Evolutionary conservation across 1,284 basidiomycete species (phyloP).

Genomic region (Puccinia sorghi): DNA sequence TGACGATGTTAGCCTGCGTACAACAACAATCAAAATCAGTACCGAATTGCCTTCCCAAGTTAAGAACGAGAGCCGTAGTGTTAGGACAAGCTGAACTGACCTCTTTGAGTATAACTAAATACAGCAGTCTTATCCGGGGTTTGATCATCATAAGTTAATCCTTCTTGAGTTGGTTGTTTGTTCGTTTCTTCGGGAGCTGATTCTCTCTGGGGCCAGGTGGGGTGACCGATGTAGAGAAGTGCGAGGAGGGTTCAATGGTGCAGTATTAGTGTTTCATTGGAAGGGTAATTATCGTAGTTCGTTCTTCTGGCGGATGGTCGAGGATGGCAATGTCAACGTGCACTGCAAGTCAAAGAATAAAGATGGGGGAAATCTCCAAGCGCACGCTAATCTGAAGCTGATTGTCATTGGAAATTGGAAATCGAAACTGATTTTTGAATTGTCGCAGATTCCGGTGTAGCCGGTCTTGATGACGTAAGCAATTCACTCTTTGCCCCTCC

Average conservation of each 20-base stretch:
- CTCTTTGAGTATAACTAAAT: constrained; percentile 33
- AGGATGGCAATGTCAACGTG: too few species aligned
- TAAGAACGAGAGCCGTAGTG: neutral
- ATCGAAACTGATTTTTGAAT: too few species aligned
- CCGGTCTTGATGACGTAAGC: neutral
- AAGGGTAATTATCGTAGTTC: neutral
- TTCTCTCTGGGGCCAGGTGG: neutral
- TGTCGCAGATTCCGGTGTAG: neutral
- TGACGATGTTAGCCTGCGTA: constrained; percentile 61
- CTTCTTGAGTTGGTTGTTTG: neutral
- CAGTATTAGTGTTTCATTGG: neutral
- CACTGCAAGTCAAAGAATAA: too few species aligned
- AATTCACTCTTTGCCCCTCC: neutral
- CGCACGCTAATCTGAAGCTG: too few species aligned
- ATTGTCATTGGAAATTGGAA: too few species aligned
- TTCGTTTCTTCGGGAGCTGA: neutral
- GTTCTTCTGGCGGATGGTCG: neutral
- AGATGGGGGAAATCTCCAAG: too few species aligned
- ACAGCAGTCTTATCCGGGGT: constrained; percentile 26
- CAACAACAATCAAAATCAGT: constrained; percentile 41
- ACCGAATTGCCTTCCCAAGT: too few species aligned
- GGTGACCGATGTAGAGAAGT: too few species aligned
- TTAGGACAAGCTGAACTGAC: neutral
- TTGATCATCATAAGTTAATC: constrained; percentile 25
- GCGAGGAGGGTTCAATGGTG: too few species aligned